Evolutionary conservation across 495 filamentous ascomycete genomes (phyloP).

Genomic region (Daldinia decipiens): DNA sequence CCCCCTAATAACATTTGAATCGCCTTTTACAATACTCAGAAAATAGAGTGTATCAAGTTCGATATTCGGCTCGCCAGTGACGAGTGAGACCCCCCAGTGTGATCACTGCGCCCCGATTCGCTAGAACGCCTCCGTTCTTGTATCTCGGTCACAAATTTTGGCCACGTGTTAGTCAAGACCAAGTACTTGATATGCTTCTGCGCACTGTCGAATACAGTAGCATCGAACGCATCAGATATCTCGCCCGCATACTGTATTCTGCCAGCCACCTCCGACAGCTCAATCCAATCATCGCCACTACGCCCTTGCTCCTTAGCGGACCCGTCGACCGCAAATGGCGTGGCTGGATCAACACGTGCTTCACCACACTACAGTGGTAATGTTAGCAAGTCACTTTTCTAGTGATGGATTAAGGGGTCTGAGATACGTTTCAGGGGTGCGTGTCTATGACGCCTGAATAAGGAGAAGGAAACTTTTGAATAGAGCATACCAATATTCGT

Average conservation of each 20-base stretch:
- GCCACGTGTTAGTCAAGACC: constrained; percentile 77
- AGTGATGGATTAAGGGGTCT: background rate
- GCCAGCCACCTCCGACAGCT: constrained; percentile 30
- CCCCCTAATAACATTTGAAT: background rate
- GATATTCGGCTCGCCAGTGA: constrained; percentile 28
- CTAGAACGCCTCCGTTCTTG: constrained; percentile 26
- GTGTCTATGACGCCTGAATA: background rate
- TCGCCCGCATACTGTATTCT: constrained; percentile 43
- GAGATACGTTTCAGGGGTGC: background rate
- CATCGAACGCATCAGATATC: constrained; percentile 63
- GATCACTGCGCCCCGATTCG: constrained; percentile 27
- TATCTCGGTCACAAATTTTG: constrained; percentile 63
- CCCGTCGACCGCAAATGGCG: constrained; percentile 31
- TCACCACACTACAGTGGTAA: constrained; percentile 19
- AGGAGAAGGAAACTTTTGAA: background rate
- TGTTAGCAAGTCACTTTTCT: background rate
- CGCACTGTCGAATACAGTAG: constrained; percentile 66
- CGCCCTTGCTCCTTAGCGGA: background rate
- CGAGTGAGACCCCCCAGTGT: constrained; percentile 16
- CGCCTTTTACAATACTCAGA: background rate
- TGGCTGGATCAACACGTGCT: constrained; percentile 33
- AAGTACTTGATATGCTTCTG: constrained; percentile 73
- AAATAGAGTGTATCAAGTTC: constrained; percentile 16
- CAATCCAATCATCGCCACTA: constrained; percentile 31
- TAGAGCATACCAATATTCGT: constrained; percentile 15